Evolutionary conservation across 805 yeast species (phyloP).

Genomic region (Tetrapisispora taiwanensis): DNA sequence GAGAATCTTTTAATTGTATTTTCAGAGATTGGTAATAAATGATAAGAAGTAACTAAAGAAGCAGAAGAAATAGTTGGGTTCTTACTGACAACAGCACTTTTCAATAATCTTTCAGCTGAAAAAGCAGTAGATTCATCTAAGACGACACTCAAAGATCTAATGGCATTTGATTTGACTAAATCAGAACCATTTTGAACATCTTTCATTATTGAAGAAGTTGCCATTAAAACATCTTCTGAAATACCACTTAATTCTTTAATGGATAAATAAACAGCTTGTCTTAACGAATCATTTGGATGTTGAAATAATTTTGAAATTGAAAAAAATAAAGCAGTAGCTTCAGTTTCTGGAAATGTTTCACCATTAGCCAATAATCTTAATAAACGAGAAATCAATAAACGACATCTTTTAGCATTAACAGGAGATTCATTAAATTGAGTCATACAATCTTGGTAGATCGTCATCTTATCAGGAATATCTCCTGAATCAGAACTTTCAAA

Average conservation of each 20-base stretch:
- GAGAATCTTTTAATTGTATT: constrained; percentile 91
- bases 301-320: constrained; percentile 91
- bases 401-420: constrained; percentile 77
- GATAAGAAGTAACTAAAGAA: constrained; percentile 87
- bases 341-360: constrained; percentile 75
- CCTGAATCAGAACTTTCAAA: constrained; percentile 66
- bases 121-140: constrained; percentile 85
- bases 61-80: constrained; percentile 86
- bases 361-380: constrained; percentile 77
- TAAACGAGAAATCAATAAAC: constrained; percentile 70
- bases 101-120: constrained; percentile 85
- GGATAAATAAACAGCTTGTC: constrained; percentile 90
- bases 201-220: constrained; percentile 94
- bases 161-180: constrained; percentile 86
- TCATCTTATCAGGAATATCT: constrained; percentile 83
- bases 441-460: constrained; percentile 90
- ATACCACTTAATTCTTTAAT: constrained; percentile 80
- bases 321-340: constrained; percentile 87
- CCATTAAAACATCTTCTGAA: constrained; percentile 92
- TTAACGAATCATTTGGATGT: constrained; percentile 68
- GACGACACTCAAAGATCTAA: constrained; percentile 82
- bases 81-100: constrained; percentile 83
- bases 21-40: constrained; percentile 77
- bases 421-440: constrained; percentile 89
- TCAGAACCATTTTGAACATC: constrained; percentile 87